Conservation (phyloP, 768 basidiomycete genomes). For the Lentinula sp. region DNA sequence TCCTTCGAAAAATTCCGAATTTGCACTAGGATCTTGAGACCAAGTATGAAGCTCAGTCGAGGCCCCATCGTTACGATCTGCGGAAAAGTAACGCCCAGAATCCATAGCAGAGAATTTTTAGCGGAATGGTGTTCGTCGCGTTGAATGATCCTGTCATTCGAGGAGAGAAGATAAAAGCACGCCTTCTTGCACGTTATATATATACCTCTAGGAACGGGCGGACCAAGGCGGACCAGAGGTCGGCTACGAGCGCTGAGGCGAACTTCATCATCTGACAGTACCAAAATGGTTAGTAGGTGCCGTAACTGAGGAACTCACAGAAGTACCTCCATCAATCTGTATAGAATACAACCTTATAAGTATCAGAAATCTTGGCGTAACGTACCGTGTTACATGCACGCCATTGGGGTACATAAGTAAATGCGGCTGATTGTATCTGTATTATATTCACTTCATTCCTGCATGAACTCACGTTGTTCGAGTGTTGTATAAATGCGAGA, state of each 20-base stretch:
- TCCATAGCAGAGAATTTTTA: neutral
- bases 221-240: neutral
- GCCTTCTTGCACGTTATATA: neutral
- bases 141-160: conserved; percentile 4
- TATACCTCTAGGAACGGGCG: neutral
- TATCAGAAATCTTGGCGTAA: neutral
- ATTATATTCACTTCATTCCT: too few relatives aligned
- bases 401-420: neutral
- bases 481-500: neutral
- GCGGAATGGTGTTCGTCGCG: neutral
- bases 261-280: conserved; percentile 4
- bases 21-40: neutral
- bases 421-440: neutral
- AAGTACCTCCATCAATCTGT: neutral
- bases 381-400: neutral
- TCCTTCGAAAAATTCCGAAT: neutral
- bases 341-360: neutral
- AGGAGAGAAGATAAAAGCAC: neutral
- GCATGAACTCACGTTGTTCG: neutral
- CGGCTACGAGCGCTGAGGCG: neutral
- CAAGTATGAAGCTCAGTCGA: neutral
- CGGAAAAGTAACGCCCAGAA: neutral
- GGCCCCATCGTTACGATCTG: neutral
- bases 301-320: neutral
- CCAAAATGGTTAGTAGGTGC: neutral